phyloP scores from a whole-genome alignment of 805 yeast genomes.

The Lipomyces yamadae region DNA sequence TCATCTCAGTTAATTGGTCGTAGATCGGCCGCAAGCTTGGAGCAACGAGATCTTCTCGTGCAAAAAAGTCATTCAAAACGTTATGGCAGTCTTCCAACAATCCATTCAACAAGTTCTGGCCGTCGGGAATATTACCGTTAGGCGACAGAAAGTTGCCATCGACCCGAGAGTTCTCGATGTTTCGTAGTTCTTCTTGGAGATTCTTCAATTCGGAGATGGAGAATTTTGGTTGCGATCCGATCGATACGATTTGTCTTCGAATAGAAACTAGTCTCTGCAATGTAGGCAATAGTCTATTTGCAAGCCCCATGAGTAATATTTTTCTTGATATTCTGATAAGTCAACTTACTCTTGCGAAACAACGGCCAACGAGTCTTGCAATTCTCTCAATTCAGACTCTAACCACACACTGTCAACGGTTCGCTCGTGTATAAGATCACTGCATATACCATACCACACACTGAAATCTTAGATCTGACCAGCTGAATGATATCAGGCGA shows the following conservation, averaged over 20 bases:
- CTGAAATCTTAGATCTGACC: conserved; percentile 66
- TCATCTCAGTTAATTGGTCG: conserved; percentile 64
- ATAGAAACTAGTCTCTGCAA: conserved; percentile 66
- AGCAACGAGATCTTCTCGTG: conserved; percentile 52
- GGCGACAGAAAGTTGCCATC: conserved; percentile 57
- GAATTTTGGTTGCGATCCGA: conserved; percentile 52
- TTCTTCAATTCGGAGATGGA: conserved; percentile 45
- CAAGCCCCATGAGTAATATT: neutral
- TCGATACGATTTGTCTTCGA: conserved; percentile 63
- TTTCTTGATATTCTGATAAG: neutral
- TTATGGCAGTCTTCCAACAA: conserved; percentile 82
- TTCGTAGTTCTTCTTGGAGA: conserved; percentile 50
- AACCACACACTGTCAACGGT: neutral
- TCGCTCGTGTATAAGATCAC: neutral
- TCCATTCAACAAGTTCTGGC: conserved; percentile 44
- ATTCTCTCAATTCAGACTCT: conserved; percentile 57
- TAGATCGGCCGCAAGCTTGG: conserved; percentile 63
- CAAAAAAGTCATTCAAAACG: conserved; percentile 67
- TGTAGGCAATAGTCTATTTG: conserved; percentile 44
- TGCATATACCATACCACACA: conserved; percentile 50
- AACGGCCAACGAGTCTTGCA: conserved; percentile 61
- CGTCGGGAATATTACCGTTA: conserved; percentile 42
- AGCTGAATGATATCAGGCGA: conserved; percentile 64
- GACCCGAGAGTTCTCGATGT: conserved; percentile 56
- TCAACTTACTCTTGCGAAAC: conserved; percentile 45